Evolutionary conservation across 148 eudicot genomes (phyloP), one percentile per base, ranked within the genome.

Genomic region (Amaranthus hypochondriacus): DNA sequence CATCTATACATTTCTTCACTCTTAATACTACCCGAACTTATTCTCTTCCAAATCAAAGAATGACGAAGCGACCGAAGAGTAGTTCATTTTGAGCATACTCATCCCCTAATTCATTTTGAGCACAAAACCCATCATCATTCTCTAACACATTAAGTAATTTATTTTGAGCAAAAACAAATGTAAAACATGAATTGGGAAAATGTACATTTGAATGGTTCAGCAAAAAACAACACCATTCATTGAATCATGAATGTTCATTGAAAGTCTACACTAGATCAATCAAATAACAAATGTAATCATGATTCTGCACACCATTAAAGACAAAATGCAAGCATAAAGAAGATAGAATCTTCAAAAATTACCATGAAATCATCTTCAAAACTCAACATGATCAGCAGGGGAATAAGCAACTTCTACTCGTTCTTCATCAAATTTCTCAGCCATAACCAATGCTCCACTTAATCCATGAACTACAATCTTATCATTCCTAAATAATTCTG

Each of bases 401-500:
- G 66, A 71, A 5, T 71, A 5, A 57, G 62, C 67, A 44, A 42
- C 48, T 43, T 44, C n/a, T 13, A 50, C 64, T 54, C 8, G 51
- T 60, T 4, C 9, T 12, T 2, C 63, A 28, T 28, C 39, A 28
- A 28, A 28, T 28, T 28, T 28, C 1, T 28, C 39, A 4, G 82
- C 81, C 76, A 75, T 55, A 7, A 60, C 55, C 70, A 89, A 66
- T 21, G 79, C 57, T 2, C 81, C 84, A 10, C 78, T 62, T 21
- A 89, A 57, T 62, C 93, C 93, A 77, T 89, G 91, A 79, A 89
- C 71, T 57, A 79, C 78, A 66, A 89, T 51, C 75, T 78, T 62
- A 13, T 84, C 88, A 68, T 74, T 60, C 0, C 79, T 74, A 68
- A 79, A 86, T 75, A 87, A 56, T 3, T 87, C 89, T 9, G 89